Base-by-base conservation (phyloP, 106 monocot species). In the Narthecium ossifragum region DNA sequence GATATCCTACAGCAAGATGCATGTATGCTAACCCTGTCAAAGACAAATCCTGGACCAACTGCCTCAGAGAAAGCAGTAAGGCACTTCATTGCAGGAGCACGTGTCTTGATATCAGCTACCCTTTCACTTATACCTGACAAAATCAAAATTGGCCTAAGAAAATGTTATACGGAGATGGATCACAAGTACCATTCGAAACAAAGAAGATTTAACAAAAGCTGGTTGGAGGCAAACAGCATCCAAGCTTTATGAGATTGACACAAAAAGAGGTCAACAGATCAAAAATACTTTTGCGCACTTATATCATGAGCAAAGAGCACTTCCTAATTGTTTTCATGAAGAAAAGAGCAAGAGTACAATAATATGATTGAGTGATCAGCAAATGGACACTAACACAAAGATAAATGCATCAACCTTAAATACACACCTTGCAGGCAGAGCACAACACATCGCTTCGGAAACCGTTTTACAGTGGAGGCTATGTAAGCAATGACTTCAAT, bases 51-150 rank as follows among this genome's bases (percentile, higher is more conserved):
- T 31, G 98, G 98, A 64, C 98, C 87, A 64, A 98, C 98, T 46
- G 87, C 98, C 71, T 98, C 98, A 59, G 76, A 84, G 43, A 98
- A 98, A 46, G 76, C 68, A 66, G 98, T 91, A 62, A 98, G 91
- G 53, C 98, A 98, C 55, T 91, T 98, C 98, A 88, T 98, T 79
- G 91, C 98, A 69, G 84, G 76, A 53, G 60, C 62, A 31, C 98
- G 90, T 57, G 98, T 91, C 77, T 98, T 98, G 49, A 98, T 98
- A 72, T 98, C 98, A 30, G 98, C 98, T 46, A 98, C 91, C 36
- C 98, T 78, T 77, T 98, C 98, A 65, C 84, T 81, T 26, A 79
- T 77, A 21, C 98, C 98, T 98, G 72, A 28, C 59, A 74, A 71
- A 51, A 36, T 18, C 14, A 60, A 21, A n/a, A 8, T 36, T 53